These are phyloP conservation scores for Lentinula lateritia DNA, from an alignment of 768 basidiomycete genomes.

Conservation along the genomic window DNA sequence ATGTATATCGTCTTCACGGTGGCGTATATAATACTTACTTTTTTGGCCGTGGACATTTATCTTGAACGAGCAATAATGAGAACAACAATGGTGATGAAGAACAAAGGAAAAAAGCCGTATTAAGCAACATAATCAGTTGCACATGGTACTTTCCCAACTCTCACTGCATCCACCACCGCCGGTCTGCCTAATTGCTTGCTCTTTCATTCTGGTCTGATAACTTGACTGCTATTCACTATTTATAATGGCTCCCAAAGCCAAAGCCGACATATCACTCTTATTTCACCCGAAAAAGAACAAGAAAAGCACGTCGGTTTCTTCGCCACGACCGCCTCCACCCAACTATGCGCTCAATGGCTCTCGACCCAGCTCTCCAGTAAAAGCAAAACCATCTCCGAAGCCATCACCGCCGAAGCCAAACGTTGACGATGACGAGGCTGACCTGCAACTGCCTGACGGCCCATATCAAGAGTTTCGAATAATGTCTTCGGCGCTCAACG, in stretches of 20 bases:
- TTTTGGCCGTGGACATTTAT: neutral
- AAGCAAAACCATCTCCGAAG: conserved; percentile 28
- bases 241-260: conserved; percentile 37
- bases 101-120: conserved; percentile 1
- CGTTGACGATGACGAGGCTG: conserved; percentile 41
- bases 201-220: conserved; percentile 8
- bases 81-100: conserved; percentile 1
- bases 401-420: conserved; percentile 34
- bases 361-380: conserved; percentile 8
- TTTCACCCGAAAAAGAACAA: conserved; percentile 67
- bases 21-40: neutral
- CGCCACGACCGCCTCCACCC: conserved; percentile 22
- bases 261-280: conserved; percentile 35
- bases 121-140: neutral
- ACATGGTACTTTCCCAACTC: conserved; percentile 3
- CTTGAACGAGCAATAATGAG: neutral
- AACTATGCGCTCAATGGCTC: conserved; percentile 12
- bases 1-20: neutral
- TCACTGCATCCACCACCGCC: conserved; percentile 1
- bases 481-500: conserved; percentile 73
- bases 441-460: conserved; percentile 55
- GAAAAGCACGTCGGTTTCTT: conserved; percentile 22
- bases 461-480: conserved; percentile 73
- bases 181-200: conserved; percentile 7
- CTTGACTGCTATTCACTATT: conserved; percentile 9